Conservation (phyloP, 202 grass and related monocot species). For the Hordeum pubiflorum region DNA sequence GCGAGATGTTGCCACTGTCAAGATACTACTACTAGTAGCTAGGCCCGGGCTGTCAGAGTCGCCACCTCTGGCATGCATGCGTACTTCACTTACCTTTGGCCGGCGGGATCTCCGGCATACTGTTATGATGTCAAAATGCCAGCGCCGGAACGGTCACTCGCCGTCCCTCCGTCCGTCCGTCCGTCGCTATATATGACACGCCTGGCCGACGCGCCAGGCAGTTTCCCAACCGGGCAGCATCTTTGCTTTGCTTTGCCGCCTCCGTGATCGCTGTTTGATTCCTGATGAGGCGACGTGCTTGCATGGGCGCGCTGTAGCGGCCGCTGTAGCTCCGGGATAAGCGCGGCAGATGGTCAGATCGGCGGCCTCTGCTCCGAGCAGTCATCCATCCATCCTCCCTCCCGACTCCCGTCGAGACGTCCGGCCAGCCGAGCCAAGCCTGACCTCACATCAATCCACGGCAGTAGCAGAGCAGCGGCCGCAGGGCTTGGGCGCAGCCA, state of each 20-base stretch:
- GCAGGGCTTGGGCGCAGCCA: conserved; percentile 3
- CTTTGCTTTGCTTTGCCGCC: not conserved
- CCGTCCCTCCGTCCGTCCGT: not conserved
- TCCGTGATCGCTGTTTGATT: not conserved
- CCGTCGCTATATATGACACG: conserved; percentile 1
- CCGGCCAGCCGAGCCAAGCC: not conserved
- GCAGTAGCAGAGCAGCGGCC: not conserved
- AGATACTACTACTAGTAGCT: not conserved
- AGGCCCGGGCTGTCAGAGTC: not conserved
- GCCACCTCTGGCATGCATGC: not conserved
- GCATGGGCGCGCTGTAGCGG: not conserved
- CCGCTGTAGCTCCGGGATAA: conserved; percentile 30
- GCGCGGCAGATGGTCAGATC: conserved; percentile 17
- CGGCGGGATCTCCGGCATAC: not conserved
- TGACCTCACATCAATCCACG: not conserved
- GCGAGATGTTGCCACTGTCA: not conserved
- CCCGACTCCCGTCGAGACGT: conserved; percentile 4
- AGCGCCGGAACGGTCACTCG: conserved; percentile 9
- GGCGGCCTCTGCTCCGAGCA: conserved; percentile 24
- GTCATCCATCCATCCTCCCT: conserved; percentile 7
- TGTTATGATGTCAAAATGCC: not conserved
- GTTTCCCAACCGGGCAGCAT: not conserved
- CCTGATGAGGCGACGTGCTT: not conserved
- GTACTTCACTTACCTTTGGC: not conserved
- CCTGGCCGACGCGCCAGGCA: not conserved